Conservation (phyloP, 2,329 filamentous ascomycete species). For the Aspergillus transmontanensis region DNA sequence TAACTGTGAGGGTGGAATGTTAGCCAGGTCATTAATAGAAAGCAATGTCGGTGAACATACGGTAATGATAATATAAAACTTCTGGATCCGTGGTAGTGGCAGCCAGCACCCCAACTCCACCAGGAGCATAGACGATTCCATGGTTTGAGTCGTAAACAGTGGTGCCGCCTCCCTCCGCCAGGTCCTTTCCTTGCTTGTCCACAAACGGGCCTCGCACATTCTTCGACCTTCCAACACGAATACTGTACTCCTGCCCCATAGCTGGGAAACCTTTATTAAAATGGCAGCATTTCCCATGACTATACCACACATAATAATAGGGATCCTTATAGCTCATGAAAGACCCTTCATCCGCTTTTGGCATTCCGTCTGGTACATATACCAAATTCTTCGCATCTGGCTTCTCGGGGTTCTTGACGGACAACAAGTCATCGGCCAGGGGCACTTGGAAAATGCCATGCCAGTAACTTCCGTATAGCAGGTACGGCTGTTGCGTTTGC, state of each 20-base stretch:
- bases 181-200: constrained; percentile 29
- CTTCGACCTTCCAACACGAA: constrained; percentile 39
- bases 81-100: constrained; percentile 29
- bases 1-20: constrained; percentile 24
- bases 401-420: constrained; percentile 23
- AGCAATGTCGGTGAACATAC: constrained; percentile 21
- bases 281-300: constrained; percentile 41
- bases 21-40: background rate
- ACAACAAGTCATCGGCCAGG: constrained; percentile 32
- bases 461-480: constrained; percentile 42
- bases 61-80: constrained; percentile 45
- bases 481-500: constrained; percentile 27
- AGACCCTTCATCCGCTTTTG: constrained; percentile 36
- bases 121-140: constrained; percentile 41
- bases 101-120: constrained; percentile 37
- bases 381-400: constrained; percentile 34
- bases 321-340: constrained; percentile 39
- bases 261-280: constrained; percentile 31
- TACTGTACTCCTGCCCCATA: constrained; percentile 37
- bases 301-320: constrained; percentile 45
- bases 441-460: constrained; percentile 40
- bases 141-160: constrained; percentile 43
- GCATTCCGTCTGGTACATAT: constrained; percentile 19
- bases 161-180: constrained; percentile 38
- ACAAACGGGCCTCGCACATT: constrained; percentile 37